Percentiles rank a stretch among this genome's conserved stretches.
Conservation (phyloP, 441 rosid species). For the Adansonia grandidieri region DNA sequence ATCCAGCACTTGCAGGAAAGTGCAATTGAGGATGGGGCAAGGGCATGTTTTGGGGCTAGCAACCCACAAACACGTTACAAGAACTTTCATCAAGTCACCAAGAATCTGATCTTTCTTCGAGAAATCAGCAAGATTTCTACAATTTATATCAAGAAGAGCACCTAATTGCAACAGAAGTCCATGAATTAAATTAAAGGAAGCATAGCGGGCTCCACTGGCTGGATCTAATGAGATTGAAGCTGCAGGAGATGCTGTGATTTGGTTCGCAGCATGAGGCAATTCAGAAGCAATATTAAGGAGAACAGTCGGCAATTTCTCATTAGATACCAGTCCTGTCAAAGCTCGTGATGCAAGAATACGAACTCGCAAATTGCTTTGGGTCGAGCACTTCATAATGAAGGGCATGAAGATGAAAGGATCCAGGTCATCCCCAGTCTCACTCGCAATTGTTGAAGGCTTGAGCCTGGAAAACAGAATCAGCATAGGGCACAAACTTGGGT, state of each 20-base stretch:
- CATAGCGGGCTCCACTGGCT: slow-evolving; percentile 35
- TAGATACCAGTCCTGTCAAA: slow-evolving; percentile 88
- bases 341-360: slow-evolving; percentile 96
- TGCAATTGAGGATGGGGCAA: slow-evolving; percentile 80
- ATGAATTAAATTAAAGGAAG: slow-evolving; percentile 74
- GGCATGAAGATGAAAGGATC: slow-evolving; percentile 95
- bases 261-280: slow-evolving; percentile 49
- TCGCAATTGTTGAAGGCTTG: slow-evolving; percentile 87
- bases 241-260: slow-evolving; percentile 26
- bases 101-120: slow-evolving; percentile 81
- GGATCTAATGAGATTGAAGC: slow-evolving; percentile 24
- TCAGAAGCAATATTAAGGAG: slow-evolving; percentile 72
- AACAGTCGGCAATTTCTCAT: slow-evolving; percentile 77
- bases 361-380: slow-evolving; percentile 80
- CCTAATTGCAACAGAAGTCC: slow-evolving; percentile 85
- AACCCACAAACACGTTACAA: slow-evolving; percentile 70
- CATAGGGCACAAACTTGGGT: slow-evolving; percentile 96
- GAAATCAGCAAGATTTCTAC: slow-evolving; percentile 76
- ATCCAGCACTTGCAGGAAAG: slow-evolving; percentile 76
- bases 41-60: slow-evolving; percentile 69
- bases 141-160: slow-evolving; percentile 79
- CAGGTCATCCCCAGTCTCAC: slow-evolving; percentile 87
- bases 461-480: slow-evolving; percentile 94
- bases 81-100: slow-evolving; percentile 58
- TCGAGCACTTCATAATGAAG: slow-evolving; percentile 90